Conservation (phyloP, 2,329 filamentous ascomycete species). For the Pseudogymnoascus sp. region DNA sequence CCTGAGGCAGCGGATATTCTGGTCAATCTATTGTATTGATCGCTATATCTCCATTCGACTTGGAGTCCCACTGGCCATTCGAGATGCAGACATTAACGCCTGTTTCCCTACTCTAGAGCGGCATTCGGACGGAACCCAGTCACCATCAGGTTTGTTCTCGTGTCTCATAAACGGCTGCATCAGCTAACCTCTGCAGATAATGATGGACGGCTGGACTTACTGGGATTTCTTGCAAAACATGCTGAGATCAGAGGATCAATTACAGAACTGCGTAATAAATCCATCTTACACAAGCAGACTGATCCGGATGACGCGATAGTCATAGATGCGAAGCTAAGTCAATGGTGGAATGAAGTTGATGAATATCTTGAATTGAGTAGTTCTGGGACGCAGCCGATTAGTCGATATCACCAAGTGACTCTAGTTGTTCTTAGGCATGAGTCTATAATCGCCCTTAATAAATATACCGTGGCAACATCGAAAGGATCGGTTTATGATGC, state of each 20-base stretch:
- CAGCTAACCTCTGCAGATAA: not conserved
- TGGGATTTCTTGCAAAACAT: conserved; percentile 34
- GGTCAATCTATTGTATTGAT: conserved; percentile 3
- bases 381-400: conserved; percentile 15
- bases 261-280: conserved; percentile 41
- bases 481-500: conserved; percentile 34
- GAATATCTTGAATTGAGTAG: conserved; percentile 34
- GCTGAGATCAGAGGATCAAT: conserved; percentile 39
- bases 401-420: conserved; percentile 30
- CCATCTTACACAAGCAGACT: conserved; percentile 33
- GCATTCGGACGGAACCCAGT: not conserved
- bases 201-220: conserved; percentile 21
- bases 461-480: conserved; percentile 36
- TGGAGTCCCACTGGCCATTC: not conserved
- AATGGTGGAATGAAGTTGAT: conserved; percentile 43
- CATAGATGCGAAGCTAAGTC: conserved; percentile 36
- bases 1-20: not conserved
- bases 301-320: conserved; percentile 32
- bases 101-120: not conserved
- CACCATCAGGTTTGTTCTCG: not conserved
- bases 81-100: not conserved
- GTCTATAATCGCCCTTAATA: conserved; percentile 39
- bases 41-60: conserved; percentile 13
- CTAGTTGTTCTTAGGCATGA: conserved; percentile 37
- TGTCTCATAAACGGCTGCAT: not conserved